Base-by-base conservation (phyloP, 768 basidiomycete species). In the Pleurotus platypus region DNA sequence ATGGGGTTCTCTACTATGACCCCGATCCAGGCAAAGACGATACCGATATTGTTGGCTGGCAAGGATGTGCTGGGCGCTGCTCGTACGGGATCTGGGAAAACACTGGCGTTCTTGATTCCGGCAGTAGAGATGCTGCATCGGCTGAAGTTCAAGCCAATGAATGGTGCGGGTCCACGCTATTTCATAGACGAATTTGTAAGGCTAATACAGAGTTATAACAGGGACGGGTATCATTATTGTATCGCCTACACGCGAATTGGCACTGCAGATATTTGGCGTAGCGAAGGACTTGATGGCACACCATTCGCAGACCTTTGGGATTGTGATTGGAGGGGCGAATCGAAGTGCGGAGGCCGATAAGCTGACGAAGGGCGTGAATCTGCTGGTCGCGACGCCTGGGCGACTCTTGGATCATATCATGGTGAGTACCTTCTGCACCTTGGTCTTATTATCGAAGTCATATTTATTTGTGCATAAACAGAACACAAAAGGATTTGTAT, bases 401-500 rank as follows among this genome's bases (percentile, higher is more conserved):
- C 81, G 97, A 61, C 71, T 99, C 61, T 78, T 96, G 61, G 97
- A 99, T 76, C 97, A 99, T 72, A 78, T 99, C n/a, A 81, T 92
- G 80, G 94, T 93, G 60, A 62, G 86, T 73, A 11, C 1, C 48
- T 30, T 4, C 15, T 50, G 12, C 16, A 15, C 42, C 22, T 60
- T 30, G 20, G 15, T 27, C 18, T 38, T 55, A 20, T n/a, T 46
- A 48, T 46, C 15, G 57, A 48, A 58, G 39, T 54, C 13, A 13
- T 20, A 20, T 30, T 9, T 38, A 45, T 58, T 46, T 45, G 13
- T 2, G 39, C 35, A n/a, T n/a, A n/a, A n/a, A n/a, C n/a, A 59
- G 92, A 91, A 94, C 67, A 96, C 97, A 39, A 94, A 95, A 74
- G 97, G 97, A 15, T 99, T 98, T 64, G 86, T 98, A 38, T 97